These are phyloP conservation scores for Cladophialophora exuberans DNA, from an alignment of 2,329 filamentous ascomycete genomes.

Conservation along the genomic window DNA sequence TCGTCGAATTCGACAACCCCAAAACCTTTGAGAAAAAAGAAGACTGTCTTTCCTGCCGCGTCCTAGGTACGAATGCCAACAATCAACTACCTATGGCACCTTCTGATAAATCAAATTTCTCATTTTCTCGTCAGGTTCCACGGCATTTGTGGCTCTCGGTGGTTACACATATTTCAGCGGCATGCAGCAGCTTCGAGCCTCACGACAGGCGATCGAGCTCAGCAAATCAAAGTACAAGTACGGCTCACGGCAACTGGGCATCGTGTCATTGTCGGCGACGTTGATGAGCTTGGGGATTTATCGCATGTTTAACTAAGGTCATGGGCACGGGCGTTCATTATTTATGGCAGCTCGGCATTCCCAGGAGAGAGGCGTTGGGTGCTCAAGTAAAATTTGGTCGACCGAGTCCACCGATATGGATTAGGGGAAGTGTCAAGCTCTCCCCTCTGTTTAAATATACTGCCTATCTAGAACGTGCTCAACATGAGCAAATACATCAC, in stretches of 20 bases:
- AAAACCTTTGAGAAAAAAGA: conserved; percentile 40
- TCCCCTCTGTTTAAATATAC: neutral
- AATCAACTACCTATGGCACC: neutral
- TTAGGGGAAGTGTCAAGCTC: neutral
- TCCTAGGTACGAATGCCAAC: conserved; percentile 63
- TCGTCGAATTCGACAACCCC: conserved; percentile 12
- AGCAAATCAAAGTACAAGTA: conserved; percentile 74
- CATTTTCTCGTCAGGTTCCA: conserved; percentile 59
- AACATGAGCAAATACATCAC: conserved; percentile 18
- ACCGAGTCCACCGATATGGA: neutral
- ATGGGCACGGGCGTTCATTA: neutral
- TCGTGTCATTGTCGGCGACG: conserved; percentile 68
- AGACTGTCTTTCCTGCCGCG: conserved; percentile 71
- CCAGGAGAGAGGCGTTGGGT: neutral
- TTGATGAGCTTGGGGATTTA: conserved; percentile 73
- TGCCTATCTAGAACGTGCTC: conserved; percentile 8
- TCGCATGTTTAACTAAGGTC: conserved; percentile 62
- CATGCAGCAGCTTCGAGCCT: conserved; percentile 69
- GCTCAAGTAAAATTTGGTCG: neutral
- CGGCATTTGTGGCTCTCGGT: conserved; percentile 74
- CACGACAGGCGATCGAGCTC: conserved; percentile 64
- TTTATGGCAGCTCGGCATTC: neutral
- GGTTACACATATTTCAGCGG: conserved; percentile 79
- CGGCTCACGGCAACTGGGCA: conserved; percentile 68
- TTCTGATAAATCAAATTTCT: neutral